Percentiles rank a stretch among this genome's conserved stretches.
Evolutionary conservation across 169 alveolate species (phyloP).

Genomic region (Plasmodium berghei): DNA sequence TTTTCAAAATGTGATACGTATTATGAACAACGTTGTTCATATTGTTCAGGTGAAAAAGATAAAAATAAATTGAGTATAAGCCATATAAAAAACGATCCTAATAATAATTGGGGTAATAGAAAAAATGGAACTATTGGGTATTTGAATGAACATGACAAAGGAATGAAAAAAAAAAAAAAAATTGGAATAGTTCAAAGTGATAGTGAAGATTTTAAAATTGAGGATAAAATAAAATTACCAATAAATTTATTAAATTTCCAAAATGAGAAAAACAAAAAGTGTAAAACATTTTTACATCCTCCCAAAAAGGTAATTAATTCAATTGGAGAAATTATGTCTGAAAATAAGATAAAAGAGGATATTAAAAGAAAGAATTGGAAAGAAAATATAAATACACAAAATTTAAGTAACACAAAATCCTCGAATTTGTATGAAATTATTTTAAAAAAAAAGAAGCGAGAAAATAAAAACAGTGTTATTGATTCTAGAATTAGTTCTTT

Average conservation of each 20-base stretch:
- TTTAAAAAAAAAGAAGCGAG: constrained; percentile 21
- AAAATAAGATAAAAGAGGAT: neutral
- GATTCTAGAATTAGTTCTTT: neutral
- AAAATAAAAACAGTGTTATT: neutral
- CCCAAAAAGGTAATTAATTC: constrained; percentile 25
- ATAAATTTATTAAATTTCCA: constrained; percentile 22
- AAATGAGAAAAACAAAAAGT: constrained; percentile 29
- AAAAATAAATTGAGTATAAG: neutral
- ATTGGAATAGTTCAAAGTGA: neutral
- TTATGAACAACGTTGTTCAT: neutral
- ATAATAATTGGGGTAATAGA: too few relatives aligned
- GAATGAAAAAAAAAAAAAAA: constrained; percentile 4
- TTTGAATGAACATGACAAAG: too few relatives aligned
- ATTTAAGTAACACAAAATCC: constrained; percentile 39
- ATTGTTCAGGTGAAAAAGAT: neutral
- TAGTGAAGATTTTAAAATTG: neutral
- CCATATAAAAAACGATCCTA: neutral
- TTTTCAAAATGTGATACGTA: neutral
- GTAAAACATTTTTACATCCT: constrained; percentile 10
- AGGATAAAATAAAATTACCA: constrained; percentile 16
- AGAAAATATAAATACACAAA: constrained; percentile 17
- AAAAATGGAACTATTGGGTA: too few relatives aligned
- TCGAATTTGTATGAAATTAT: constrained; percentile 40
- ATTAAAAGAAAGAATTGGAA: constrained; percentile 23
- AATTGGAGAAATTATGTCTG: constrained; percentile 19